phyloP scores from a whole-genome alignment of 139 green algal species.

The Auxenochlorella pyrenoidosa region DNA sequence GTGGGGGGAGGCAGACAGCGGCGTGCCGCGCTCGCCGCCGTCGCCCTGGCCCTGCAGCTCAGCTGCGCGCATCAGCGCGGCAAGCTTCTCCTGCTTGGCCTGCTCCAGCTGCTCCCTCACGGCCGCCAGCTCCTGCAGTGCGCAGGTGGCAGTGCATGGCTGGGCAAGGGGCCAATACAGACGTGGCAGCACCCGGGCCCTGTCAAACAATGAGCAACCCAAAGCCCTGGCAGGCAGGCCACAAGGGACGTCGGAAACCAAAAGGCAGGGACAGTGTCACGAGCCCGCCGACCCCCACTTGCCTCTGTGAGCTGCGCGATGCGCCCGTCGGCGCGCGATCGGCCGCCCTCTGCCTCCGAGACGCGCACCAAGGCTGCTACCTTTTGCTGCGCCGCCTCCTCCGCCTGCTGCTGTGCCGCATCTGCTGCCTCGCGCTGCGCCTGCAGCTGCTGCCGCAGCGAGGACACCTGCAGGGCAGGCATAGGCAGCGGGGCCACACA shows the following conservation, averaged over 20 bases:
- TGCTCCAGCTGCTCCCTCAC: constrained; percentile 40
- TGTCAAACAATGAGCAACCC: too few species aligned
- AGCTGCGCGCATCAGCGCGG: constrained; percentile 45
- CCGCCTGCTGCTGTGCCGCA: neutral
- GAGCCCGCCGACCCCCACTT: too few species aligned
- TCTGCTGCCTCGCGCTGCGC: neutral
- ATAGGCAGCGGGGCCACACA: too few species aligned
- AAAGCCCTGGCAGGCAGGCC: too few species aligned
- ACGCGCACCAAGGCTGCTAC: constrained; percentile 42
- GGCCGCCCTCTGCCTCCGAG: constrained; percentile 23
- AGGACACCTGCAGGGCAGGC: constrained; percentile 3
- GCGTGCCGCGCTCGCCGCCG: neutral
- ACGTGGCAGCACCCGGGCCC: too few species aligned
- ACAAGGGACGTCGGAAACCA: too few species aligned
- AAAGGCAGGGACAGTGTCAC: too few species aligned
- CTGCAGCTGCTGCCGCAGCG: constrained; percentile 3
- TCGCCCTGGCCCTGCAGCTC: neutral
- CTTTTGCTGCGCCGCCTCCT: constrained; percentile 45
- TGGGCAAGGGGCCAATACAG: neutral
- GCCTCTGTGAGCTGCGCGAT: constrained; percentile 27
- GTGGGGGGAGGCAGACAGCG: neutral
- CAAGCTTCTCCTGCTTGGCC: constrained; percentile 55
- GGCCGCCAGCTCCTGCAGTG: constrained; percentile 20
- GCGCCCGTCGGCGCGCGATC: neutral
- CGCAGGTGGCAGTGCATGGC: neutral